phyloP scores from a whole-genome alignment of 2,329 filamentous ascomycete species.

The Colletotrichum eleusines region DNA sequence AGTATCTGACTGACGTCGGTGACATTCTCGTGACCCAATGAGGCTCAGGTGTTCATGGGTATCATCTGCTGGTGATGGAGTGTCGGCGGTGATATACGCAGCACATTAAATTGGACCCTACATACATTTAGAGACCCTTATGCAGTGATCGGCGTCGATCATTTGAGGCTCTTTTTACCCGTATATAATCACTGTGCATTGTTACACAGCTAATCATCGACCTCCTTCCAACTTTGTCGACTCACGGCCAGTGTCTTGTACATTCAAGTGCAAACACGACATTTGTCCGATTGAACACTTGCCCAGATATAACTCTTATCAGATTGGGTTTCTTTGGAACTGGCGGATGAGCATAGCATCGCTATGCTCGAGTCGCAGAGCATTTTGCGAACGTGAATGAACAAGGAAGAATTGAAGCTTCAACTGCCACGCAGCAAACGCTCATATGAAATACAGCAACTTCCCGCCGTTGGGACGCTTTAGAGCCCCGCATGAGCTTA shows the following conservation, averaged over 20 bases:
- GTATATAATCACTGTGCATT: neutral
- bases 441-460: neutral
- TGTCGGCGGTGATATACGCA: no score
- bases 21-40: neutral
- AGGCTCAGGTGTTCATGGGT: neutral
- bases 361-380: neutral
- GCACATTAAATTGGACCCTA: no score
- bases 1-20: neutral
- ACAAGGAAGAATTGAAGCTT: neutral
- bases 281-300: neutral
- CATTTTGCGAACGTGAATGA: neutral
- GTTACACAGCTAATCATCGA: neutral
- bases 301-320: no score
- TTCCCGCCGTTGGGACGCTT: no score
- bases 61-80: neutral
- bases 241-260: no score
- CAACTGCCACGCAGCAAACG: neutral
- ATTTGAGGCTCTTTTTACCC: constrained; percentile 2
- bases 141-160: neutral
- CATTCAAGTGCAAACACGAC: neutral
- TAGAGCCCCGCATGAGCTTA: neutral
- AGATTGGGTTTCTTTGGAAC: no score
- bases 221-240: neutral
- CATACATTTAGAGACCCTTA: neutral
- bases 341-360: neutral